Conservation (phyloP, 2,329 filamentous ascomycete genomes). For the Cryphonectria carpinicola region DNA sequence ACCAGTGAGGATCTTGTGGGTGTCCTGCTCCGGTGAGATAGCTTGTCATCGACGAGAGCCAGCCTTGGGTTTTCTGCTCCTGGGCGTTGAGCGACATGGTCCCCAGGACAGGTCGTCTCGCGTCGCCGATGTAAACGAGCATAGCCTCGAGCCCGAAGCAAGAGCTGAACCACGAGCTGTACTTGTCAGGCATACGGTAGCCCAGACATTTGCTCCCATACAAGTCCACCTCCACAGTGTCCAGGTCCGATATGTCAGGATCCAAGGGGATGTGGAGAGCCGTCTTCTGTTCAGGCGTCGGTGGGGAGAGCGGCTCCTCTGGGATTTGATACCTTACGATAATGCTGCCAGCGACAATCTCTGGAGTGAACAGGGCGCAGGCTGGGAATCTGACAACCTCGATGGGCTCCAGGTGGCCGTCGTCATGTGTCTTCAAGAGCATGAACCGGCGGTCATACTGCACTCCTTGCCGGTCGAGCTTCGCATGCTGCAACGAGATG, state of each 20-base stretch:
- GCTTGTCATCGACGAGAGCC: slow-evolving; percentile 41
- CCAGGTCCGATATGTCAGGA: slow-evolving; percentile 52
- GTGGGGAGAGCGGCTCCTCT: slow-evolving; percentile 44
- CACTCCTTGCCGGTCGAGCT: slow-evolving; percentile 65
- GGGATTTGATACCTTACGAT: slow-evolving; percentile 49
- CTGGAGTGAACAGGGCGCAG: slow-evolving; percentile 67
- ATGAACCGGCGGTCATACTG: slow-evolving; percentile 72
- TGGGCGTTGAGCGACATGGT: slow-evolving; percentile 48
- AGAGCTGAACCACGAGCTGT: slow-evolving; percentile 69
- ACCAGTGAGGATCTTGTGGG: slow-evolving; percentile 46
- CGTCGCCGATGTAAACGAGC: slow-evolving; percentile 68
- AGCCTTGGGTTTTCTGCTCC: slow-evolving; percentile 34
- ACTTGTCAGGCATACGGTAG: slow-evolving; percentile 65
- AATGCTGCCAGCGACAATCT: slow-evolving; percentile 47
- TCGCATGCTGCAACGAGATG: slow-evolving; percentile 55
- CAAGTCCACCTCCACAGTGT: slow-evolving; percentile 58
- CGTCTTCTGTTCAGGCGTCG: slow-evolving; percentile 40
- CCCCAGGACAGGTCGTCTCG: slow-evolving; percentile 64
- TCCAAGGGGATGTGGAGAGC: slow-evolving; percentile 60
- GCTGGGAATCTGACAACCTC: slow-evolving; percentile 61
- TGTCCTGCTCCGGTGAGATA: slow-evolving; percentile 36
- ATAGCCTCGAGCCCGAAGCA: slow-evolving; percentile 66
- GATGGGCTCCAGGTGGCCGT: slow-evolving; percentile 56
- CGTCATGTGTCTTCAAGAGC: slow-evolving; percentile 58
- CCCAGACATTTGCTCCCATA: slow-evolving; percentile 61